Base-by-base conservation (phyloP, 192 early-diverging fungal genomes). In the Backusella sp. region DNA sequence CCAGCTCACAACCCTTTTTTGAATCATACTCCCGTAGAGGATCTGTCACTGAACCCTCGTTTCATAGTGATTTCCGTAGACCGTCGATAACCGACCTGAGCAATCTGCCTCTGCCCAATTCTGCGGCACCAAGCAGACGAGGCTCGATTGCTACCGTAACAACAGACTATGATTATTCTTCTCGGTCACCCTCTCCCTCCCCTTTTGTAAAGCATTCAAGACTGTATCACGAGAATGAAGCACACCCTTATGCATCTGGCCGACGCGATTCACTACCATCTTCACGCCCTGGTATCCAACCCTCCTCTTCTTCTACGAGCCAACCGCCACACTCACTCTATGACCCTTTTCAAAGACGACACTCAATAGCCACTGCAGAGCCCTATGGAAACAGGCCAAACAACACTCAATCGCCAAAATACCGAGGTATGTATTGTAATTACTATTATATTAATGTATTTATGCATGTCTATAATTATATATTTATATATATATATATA, bases 281-380 rank as follows among this genome's bases (percentile, higher is more conserved):
- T 23, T 34, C 35, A 36, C 62, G 39, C 36, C 26, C 70, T 36
- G 26, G 62, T 36, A 37, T 21, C 3, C 19, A 49, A 17, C n/a
- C 36, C 5, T 44, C 70, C 15, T 44, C 70, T 15, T 44, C 70
- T 35, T 49, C 44, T 15, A 11, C 37, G 11, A 32, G 32, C 32
- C 19, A 49, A 17, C n/a, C 36, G 8, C 28, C 76, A 26, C 52
- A 72, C 34, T 73, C 77, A 41, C 56, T 68, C 7, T 79, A 79
- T 67, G 78, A 83, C 35, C 59, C 82, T 42, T 83, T 77, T 23
- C 78, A 83, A 44, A 66, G 82, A 41, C 71, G 82, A 39, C 82
- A 83, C 35, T 83, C 82, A 4, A 83, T 83, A 49, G 82, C 82
- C 4, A 77, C 76, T 14, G 76, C 75, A 12, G 78, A 79, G 36